Base-by-base conservation (phyloP, 1,139 yeast species). In the Kodamaea anthophila region DNA sequence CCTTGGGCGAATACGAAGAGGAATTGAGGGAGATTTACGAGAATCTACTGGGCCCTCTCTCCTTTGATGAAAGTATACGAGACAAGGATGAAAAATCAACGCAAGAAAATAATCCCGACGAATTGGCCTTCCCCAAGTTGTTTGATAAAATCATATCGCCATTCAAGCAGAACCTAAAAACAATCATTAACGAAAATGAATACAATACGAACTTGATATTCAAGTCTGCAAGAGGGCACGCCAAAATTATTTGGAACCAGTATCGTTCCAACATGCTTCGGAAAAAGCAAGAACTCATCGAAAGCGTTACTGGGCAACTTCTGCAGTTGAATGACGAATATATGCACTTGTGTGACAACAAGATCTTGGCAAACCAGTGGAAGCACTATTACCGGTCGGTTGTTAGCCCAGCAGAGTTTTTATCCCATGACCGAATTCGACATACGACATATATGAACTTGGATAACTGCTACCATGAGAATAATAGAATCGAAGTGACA, bases 401-500 rank as follows among this genome's bases (percentile, higher is more conserved):
- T 4, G 38, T 56, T 1, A 34, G 53, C 3, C 40, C 50, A 2
- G 31, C 35, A n/a, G 47, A 44, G 18, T 27, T 54, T 7, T 13
- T n/a, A 7, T 32, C 26, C 12, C 38, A 30, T 11, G 26, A 26
- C 11, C 34, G 26, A 24, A 24, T 32, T 8, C 53, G 48, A 15
- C 67, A 62, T 36, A 36, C 55, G 4, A 44, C 43, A 31, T 54
- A 58, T 38, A 46, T 32, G 15, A 34, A 46, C 23, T 40, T 44
- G 21, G 54, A 51, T 26, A 55, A 53, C 32, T 43, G 39, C 13
- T 49, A 45, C 34, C 29, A 41, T 21, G 51, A 49, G 23, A 55
- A 51, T 28, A 61, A 61, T 37, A 49, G 49, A 30, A 43, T 61
- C n/a, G 70, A 64, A 36, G 33, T 58, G 15, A 55, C 68, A 2